A percentile compares a stretch with the other conserved stretches of the same genome.
Conservation (phyloP, 2,329 filamentous ascomycete species). For the Aphanocladium album region DNA sequence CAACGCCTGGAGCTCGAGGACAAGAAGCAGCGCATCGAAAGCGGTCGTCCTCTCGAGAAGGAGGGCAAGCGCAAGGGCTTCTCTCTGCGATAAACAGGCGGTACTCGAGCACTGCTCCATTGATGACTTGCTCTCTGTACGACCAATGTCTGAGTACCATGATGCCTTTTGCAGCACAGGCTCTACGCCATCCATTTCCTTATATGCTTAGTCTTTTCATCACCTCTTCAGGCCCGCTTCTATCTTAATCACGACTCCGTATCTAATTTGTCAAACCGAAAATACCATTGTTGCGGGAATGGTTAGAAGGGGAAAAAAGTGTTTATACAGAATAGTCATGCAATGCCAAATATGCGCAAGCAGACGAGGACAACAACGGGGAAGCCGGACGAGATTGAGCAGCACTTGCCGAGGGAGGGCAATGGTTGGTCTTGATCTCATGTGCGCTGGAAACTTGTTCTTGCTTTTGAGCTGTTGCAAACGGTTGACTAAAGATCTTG, state of each 20-base stretch:
- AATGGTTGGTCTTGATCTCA: neutral
- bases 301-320: constrained; percentile 13
- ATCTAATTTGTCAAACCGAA: constrained; percentile 26
- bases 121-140: constrained; percentile 31
- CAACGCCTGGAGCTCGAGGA: constrained; percentile 94
- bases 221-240: constrained; percentile 30
- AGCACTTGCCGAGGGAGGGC: neutral
- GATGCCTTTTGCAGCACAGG: constrained; percentile 55
- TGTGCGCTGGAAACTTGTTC: constrained; percentile 4
- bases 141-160: constrained; percentile 53
- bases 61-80: constrained; percentile 99
- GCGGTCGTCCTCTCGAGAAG: constrained; percentile 91
- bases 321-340: constrained; percentile 14
- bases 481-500: constrained; percentile 13
- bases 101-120: constrained; percentile 19
- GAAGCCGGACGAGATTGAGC: neutral
- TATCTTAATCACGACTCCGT: constrained; percentile 36
- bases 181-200: constrained; percentile 49
- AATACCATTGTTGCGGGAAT: constrained; percentile 13
- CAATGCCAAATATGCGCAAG: constrained; percentile 12
- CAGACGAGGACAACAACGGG: neutral
- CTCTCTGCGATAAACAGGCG: constrained; percentile 75
- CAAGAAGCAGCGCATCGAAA: constrained; percentile 95
- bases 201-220: constrained; percentile 37
- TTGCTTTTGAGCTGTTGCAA: constrained; percentile 3